Evolutionary conservation across 768 basidiomycete species (phyloP), one percentile per base, ranked within the genome.

Genomic region (Dentipellis sp.): DNA sequence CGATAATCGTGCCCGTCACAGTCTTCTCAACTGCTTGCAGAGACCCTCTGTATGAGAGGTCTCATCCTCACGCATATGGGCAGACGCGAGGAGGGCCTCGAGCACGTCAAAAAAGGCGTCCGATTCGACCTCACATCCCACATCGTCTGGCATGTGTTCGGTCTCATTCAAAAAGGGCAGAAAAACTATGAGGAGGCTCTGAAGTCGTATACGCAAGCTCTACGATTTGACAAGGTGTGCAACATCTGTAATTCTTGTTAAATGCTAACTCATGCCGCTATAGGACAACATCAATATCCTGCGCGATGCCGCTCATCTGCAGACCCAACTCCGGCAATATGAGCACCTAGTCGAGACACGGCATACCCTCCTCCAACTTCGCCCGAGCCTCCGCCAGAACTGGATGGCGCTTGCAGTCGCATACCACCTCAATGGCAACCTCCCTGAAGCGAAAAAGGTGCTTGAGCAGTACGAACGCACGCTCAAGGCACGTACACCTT

Each of bases 81-180:
- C 51, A 78, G 78, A 66, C 83, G 83, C 58, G 91, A 87, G 29
- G 82, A 93, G 60, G 93, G 93, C 34, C 75, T 88, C 56, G 85
- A 88, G 38, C 78, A 91, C 47, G 86, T 92, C 62, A 87, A 88
- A 74, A 86, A 89, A 63, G 93, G 93, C 56, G 78, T 91, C 61
- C 78, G 82, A 45, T 75, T 84, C 49, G 91, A 94, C 71, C 72
- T 91, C 54, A 85, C 81, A 35, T 94, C 91, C 17, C 94, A 97
- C 65, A 97, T 99, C 66, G 88, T 86, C 67, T 98, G 97, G 94
- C 97, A 99, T 71, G 95, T 98, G 61, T 89, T 92, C 67, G 97
- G 93, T 23, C 86, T 99, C 64, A 83, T 97, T 19, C 89, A 94
- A 68, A 92, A 95, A 69, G 87, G 86, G 9, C 90, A 97, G 68